Base-by-base conservation (phyloP, 345 rosid genomes). In the Eucalyptus sideroxylon region DNA sequence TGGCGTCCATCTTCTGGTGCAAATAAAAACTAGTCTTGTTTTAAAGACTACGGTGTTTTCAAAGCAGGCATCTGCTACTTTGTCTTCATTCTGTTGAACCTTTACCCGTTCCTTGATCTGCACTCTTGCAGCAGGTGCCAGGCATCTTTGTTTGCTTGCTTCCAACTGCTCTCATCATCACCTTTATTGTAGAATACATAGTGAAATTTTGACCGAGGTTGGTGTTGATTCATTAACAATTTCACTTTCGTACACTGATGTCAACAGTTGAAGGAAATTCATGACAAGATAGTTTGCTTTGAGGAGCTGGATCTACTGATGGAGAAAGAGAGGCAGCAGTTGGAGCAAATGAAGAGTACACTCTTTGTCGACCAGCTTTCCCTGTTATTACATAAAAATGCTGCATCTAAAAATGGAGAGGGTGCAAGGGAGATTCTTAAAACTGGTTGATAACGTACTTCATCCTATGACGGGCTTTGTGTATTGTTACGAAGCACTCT, bases 291-390 rank as follows among this genome's bases (percentile, higher is more conserved):
- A 83, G 88, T 60, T 30, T 93, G 88, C 62, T 97, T 98, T 72
- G 99, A 97, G 95, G 95, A 95, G 92, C 51, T 98, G 91, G 99
- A 96, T 93, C 88, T 95, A 91, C 93, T 92, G 91, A 94, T 96
- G 95, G 99, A 98, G 95, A 94, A 95, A 93, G 98, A 96, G 94
- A 87, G 95, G 94, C 94, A 94, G 86, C 98, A 96, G 89, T 60
- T 96, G 91, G 99, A 97, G 91, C 94, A 94, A 37, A 91, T 96
- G 94, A 97, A 96, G 95, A 92, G 94, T 90, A 92, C 93, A 90
- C 96, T 95, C 50, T 97, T 96, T 88, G 93, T 92, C 69, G 99
- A 97, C 92, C 97, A 98, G 91, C 94, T 98, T 85, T 92, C 90
- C 89, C 93, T 95, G 91, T 92, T 94, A 50, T 94, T 95, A 88